Conservation (phyloP, 2,329 filamentous ascomycete species). For the Pyrenochaeta sp. region DNA sequence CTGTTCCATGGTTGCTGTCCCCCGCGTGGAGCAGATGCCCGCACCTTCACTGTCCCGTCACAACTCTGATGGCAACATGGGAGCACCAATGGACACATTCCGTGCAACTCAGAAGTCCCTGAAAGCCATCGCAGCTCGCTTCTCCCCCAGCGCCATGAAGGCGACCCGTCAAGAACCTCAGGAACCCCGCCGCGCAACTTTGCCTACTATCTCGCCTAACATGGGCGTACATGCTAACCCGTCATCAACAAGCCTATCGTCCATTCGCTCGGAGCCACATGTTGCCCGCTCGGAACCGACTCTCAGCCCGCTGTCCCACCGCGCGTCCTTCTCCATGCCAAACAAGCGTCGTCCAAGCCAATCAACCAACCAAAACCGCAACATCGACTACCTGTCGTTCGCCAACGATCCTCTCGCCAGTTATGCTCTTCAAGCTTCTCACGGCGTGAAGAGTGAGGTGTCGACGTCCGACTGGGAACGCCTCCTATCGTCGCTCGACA, state of each 20-base stretch:
- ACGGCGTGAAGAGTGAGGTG: constrained; percentile 56
- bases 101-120: constrained; percentile 57
- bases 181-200: constrained; percentile 53
- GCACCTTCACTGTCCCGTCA: constrained; percentile 55
- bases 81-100: constrained; percentile 49
- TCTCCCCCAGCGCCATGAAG: constrained; percentile 46
- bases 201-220: constrained; percentile 55
- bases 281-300: constrained; percentile 58
- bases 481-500: constrained; percentile 80
- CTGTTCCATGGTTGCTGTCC: constrained; percentile 54
- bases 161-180: constrained; percentile 32
- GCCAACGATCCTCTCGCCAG: constrained; percentile 48
- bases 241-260: constrained; percentile 61
- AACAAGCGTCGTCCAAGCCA: constrained; percentile 48
- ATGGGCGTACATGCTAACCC: constrained; percentile 52
- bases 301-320: constrained; percentile 52
- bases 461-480: constrained; percentile 82
- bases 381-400: constrained; percentile 60
- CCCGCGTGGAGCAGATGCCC: constrained; percentile 39
- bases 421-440: constrained; percentile 43
- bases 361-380: constrained; percentile 42
- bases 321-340: constrained; percentile 42
- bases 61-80: constrained; percentile 53
- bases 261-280: constrained; percentile 55
- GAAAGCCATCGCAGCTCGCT: constrained; percentile 58